Base-by-base conservation (phyloP, 2,329 filamentous ascomycete species). In the Dactylellina cionopaga region DNA sequence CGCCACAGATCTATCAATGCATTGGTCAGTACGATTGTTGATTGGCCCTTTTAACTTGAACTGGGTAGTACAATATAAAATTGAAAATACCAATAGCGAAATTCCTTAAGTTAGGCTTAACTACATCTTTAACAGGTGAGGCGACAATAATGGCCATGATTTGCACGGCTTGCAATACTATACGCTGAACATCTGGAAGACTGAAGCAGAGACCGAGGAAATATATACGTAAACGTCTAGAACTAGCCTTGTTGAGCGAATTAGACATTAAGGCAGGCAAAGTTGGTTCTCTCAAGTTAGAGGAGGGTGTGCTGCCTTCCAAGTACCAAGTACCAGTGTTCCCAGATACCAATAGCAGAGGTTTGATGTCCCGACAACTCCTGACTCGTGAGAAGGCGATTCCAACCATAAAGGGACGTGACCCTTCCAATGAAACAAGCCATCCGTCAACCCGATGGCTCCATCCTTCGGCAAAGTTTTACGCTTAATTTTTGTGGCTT, bases 221-320 rank as follows among this genome's bases (percentile, higher is more conserved):
- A 22, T 33, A 41, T 15, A 47, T 33, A 22, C 31, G 49, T 56
- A 35, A 55, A 33, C 25, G n/a, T n/a, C n/a, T n/a, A 58, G 37
- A 43, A 39, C 13, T 11, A 19, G n/a, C 56, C 39, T 31, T n/a
- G n/a, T n/a, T n/a, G n/a, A n/a, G n/a, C n/a, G n/a, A n/a, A n/a
- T n/a, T n/a, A n/a, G n/a, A 17, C 31, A 41, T 31, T 54, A 25
- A 33, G 37, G n/a, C 49, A 10, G 22, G 39, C 11, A 13, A 41
- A 25, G 37, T n/a, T n/a, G 24, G 11, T 33, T 29, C 25, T 29
- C 29, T 27, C 10, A 43, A 58, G 25, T 19, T 22, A 5, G 6
- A 51, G 33, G 62, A 51, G 35, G 62, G 62, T 66, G 62, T 66
- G 62, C 31, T 66, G 43, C 43, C 33, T 66, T 51, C 62, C n/a